phyloP scores from a whole-genome alignment of 2,329 filamentous ascomycete species.

The Arachnopeziza araneosa region DNA sequence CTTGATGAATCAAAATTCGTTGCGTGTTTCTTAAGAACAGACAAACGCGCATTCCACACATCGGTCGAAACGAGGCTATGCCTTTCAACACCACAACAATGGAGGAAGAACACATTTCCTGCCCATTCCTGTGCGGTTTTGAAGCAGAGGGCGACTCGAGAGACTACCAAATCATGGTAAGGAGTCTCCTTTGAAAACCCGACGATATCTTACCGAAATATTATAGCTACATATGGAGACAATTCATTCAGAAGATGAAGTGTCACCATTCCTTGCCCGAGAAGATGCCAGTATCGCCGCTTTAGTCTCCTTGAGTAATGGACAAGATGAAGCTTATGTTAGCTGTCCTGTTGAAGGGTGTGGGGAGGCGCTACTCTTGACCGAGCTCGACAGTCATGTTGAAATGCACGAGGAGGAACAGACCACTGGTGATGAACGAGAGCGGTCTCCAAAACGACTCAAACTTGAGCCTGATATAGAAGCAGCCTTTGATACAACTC shows the following conservation, averaged over 20 bases:
- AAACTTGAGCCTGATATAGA: constrained; percentile 12
- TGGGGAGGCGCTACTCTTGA: constrained; percentile 47
- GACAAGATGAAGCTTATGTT: constrained; percentile 38
- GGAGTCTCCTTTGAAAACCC: constrained; percentile 5
- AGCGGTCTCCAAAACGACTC: constrained; percentile 10
- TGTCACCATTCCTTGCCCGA: constrained; percentile 28
- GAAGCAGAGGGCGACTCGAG: constrained; percentile 31
- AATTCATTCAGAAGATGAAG: constrained; percentile 27
- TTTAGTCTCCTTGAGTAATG: constrained; percentile 13
- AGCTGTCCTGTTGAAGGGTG: constrained; percentile 53
- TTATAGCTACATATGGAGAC: constrained; percentile 29
- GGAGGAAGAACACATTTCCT: constrained; percentile 20
- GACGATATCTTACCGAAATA: neutral
- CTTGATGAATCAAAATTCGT: neutral
- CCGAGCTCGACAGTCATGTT: constrained; percentile 52
- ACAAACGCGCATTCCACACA: neutral
- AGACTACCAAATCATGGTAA: constrained; percentile 37
- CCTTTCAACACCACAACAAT: constrained; percentile 13
- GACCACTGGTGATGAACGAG: constrained; percentile 12
- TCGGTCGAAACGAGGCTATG: neutral
- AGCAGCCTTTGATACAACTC: constrained; percentile 20
- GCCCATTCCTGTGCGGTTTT: constrained; percentile 37
- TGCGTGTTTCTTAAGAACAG: neutral
- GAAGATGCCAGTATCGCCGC: constrained; percentile 24
- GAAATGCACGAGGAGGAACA: constrained; percentile 44